Conservation (phyloP, 495 filamentous ascomycete species). For the Mycothermus thermophilus region DNA sequence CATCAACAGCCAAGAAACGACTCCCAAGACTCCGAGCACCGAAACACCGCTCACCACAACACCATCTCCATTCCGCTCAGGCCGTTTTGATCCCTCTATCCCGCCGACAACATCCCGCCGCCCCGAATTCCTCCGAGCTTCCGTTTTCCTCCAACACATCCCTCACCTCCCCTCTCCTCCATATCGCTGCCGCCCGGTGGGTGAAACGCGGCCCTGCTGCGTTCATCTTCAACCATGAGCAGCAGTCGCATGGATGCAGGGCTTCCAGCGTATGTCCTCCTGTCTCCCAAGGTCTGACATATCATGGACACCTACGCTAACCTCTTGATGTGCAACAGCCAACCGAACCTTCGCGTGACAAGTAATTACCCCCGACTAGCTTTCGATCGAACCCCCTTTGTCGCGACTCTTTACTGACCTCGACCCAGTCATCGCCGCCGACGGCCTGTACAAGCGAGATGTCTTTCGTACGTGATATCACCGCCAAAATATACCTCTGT, state of each 20-base stretch:
- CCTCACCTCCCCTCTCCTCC: not conserved
- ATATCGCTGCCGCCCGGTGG: constrained; percentile 7
- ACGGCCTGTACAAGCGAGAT: constrained; percentile 97
- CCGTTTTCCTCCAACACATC: too few relatives aligned
- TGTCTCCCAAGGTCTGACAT: too few relatives aligned
- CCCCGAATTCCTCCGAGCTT: too few relatives aligned
- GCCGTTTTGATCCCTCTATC: too few relatives aligned
- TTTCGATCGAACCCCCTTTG: not conserved
- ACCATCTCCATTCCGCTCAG: too few relatives aligned
- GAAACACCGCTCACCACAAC: too few relatives aligned
- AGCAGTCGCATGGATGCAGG: constrained; percentile 18
- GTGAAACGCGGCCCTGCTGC: constrained; percentile 5
- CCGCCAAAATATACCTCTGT: constrained; percentile 1
- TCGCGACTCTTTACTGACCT: constrained; percentile 6
- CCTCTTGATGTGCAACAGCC: constrained; percentile 29
- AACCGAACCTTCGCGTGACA: constrained; percentile 51
- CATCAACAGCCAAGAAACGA: too few relatives aligned
- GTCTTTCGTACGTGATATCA: constrained; percentile 65
- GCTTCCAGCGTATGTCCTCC: constrained; percentile 18
- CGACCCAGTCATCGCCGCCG: constrained; percentile 82
- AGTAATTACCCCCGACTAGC: constrained; percentile 32
- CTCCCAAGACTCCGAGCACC: too few relatives aligned
- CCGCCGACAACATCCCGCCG: too few relatives aligned
- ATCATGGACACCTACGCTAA: too few relatives aligned
- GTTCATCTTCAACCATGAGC: constrained; percentile 16